Evolutionary conservation across 371 early-diverging fungal species (phyloP), one percentile per base, ranked within the genome.

Genomic region (Mucor racemosus): DNA sequence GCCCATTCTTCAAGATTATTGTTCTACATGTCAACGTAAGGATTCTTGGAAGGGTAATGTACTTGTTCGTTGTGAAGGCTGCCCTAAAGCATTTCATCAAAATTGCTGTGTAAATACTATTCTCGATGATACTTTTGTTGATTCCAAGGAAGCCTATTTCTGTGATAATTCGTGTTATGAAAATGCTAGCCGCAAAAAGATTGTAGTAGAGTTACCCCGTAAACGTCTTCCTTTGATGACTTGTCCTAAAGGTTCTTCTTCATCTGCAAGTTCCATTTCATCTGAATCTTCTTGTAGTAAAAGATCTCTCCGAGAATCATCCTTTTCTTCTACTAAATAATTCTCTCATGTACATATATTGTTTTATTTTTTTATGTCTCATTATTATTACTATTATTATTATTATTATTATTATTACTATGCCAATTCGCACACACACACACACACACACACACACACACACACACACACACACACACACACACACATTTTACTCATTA

Each of bases 1-100:
- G 19, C 96, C 96, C 14, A 91, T 96, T n/a, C 87, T 96, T 54
- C 96, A 96, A 76, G 82, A 90, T 11, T 94, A 85, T 71, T 95
- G 96, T 73, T 84, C 90, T 38, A 82, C 84, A 5, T 95, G 96
- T 75, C 93, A 92, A 62, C 84, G 87, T 44, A 84, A 90, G 60
- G 89, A 86, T 55, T 92, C 93, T 0, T 78, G 73, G 66, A 63
- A 76, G 26, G 87, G 84, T 34, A 92, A 92, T 67, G 75, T 86
- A 10, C 79, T 95, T 64, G 86, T 93, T 13, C 87, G 88, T 42
- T 95, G 96, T 71, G 92, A 94, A 71, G 96, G 95, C 15, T 95
- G 96, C 67, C 93, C 91, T 46, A 89, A 90, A 55, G 92, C 94
- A 5, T 92, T 87, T 72, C 95, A 94, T 71, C 90, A 92, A 72